phyloP scores from a whole-genome alignment of 164 flowering plant genomes.

The Nelumbo lutea region DNA sequence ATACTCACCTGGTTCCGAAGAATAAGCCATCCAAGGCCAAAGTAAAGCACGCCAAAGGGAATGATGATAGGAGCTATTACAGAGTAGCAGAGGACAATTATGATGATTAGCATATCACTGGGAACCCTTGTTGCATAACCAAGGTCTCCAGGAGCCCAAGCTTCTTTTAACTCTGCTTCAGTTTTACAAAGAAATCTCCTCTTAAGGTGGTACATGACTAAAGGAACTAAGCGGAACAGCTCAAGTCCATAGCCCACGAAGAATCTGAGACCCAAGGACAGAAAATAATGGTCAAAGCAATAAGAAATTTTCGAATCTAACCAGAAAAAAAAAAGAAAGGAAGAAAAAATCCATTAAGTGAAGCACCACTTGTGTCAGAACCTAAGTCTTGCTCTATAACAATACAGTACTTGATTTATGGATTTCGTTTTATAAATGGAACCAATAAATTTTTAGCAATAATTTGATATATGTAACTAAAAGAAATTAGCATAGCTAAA shows the following conservation, averaged over 20 bases:
- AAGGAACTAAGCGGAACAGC: slow-evolving; percentile 76
- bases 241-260: slow-evolving; percentile 96
- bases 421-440: too few species aligned
- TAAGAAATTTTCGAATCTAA: background rate
- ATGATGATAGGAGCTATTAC: slow-evolving; percentile 81
- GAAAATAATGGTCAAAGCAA: background rate
- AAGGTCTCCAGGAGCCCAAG: slow-evolving; percentile 85
- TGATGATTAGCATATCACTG: slow-evolving; percentile 66
- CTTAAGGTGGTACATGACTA: slow-evolving; percentile 77
- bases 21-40: slow-evolving; percentile 89
- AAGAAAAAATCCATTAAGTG: background rate
- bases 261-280: slow-evolving; percentile 45
- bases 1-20: slow-evolving; percentile 76
- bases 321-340: background rate
- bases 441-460: too few species aligned
- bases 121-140: slow-evolving; percentile 77
- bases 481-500: too few species aligned
- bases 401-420: too few species aligned
- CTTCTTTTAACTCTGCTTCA: slow-evolving; percentile 76
- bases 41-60: slow-evolving; percentile 77
- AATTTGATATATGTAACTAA: too few species aligned
- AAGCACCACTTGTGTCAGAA: background rate
- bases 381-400: too few species aligned
- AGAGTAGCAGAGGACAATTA: slow-evolving; percentile 85
- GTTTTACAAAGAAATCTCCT: slow-evolving; percentile 83